Conservation (phyloP, 768 basidiomycete genomes). For the Boletellus ananiceps region DNA sequence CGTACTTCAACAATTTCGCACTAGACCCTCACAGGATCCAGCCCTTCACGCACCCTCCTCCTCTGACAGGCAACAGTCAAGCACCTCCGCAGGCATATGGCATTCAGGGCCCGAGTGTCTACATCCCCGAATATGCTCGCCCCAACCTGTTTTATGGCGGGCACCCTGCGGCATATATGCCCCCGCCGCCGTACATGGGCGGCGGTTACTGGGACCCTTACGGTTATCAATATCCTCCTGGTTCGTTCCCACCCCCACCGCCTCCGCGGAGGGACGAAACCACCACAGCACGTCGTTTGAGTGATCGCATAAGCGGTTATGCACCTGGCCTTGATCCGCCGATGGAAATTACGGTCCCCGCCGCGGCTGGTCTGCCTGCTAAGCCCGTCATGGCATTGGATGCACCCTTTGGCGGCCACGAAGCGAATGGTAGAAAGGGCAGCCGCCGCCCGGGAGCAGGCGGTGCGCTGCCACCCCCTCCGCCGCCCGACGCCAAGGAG, state of each 20-base stretch:
- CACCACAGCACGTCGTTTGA: conserved; percentile 59
- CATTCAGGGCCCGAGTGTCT: conserved; percentile 56
- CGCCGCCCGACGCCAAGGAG: conserved; percentile 85
- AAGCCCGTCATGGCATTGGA: conserved; percentile 63
- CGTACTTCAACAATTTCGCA: conserved; percentile 94
- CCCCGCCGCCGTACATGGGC: conserved; percentile 37
- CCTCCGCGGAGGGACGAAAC: conserved; percentile 54
- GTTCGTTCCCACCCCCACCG: conserved; percentile 33
- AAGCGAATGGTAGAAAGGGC: conserved; percentile 31
- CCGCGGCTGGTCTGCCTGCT: conserved; percentile 71
- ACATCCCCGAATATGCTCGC: conserved; percentile 43
- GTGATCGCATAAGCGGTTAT: conserved; percentile 78
- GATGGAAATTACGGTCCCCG: conserved; percentile 46
- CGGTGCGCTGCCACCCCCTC: conserved; percentile 64
- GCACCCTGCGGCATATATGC: conserved; percentile 32
- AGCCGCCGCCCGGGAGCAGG: conserved; percentile 37
- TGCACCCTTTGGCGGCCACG: conserved; percentile 43
- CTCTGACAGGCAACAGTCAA: conserved; percentile 59
- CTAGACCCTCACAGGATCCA: conserved; percentile 93
- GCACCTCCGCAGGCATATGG: conserved; percentile 85
- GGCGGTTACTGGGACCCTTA: conserved; percentile 46
- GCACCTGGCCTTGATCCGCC: conserved; percentile 46
- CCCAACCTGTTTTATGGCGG: conserved; percentile 38
- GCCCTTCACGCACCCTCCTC: conserved; percentile 77
- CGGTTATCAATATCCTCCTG: conserved; percentile 38